Percentiles rank a stretch among this genome's conserved stretches.
Conservation (phyloP, 352 stramenopile species). For the Phytophthora niederhauseri region DNA sequence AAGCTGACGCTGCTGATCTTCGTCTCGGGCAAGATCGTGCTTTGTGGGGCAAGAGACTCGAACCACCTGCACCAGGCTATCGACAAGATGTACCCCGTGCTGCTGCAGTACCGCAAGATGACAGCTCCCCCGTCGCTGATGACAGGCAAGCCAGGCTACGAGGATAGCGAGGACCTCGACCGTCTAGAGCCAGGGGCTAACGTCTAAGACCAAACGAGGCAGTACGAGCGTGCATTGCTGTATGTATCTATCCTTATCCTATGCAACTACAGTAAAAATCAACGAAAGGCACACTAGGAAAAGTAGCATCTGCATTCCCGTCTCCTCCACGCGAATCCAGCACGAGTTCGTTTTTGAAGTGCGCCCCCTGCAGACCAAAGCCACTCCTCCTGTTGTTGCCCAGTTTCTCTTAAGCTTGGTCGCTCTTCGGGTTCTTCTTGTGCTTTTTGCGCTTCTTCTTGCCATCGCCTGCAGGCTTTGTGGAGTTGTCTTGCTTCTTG, state of each 20-base stretch:
- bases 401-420: conserved; percentile 7
- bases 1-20: conserved; percentile 99
- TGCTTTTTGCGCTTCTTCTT: conserved; percentile 35
- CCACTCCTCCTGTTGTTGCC: neutral
- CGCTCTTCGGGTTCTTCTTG: conserved; percentile 35
- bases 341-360: too few relatives aligned
- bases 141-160: conserved; percentile 71
- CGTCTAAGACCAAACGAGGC: conserved; percentile 41
- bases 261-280: conserved; percentile 30
- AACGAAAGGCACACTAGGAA: conserved; percentile 25
- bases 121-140: conserved; percentile 71
- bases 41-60: conserved; percentile 94
- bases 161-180: conserved; percentile 71
- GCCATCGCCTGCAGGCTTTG: conserved; percentile 6
- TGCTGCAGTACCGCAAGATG: conserved; percentile 78
- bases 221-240: conserved; percentile 30
- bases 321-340: conserved; percentile 12
- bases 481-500: conserved; percentile 14
- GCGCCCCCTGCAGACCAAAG: neutral
- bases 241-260: conserved; percentile 31
- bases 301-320: conserved; percentile 20
- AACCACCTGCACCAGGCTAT: conserved; percentile 64
- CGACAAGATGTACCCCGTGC: conserved; percentile 73
- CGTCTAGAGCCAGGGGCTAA: conserved; percentile 64
- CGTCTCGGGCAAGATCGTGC: conserved; percentile 98